These are phyloP conservation scores for Bauhinia variegata DNA, from an alignment of 306 rosid species.

Conservation along the genomic window DNA sequence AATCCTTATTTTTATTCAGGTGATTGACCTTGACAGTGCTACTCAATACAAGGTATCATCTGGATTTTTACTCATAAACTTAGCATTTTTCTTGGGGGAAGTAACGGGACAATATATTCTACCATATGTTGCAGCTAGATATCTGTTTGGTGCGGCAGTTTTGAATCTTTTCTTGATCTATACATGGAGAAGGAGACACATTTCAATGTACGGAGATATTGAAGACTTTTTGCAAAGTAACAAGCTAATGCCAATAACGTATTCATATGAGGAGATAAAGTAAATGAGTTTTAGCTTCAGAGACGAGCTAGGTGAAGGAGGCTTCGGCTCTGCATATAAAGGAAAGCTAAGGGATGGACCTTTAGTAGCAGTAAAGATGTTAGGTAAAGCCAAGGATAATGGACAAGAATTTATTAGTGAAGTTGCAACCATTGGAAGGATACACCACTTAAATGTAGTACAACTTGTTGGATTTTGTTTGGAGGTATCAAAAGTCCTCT, in stretches of 20 bases:
- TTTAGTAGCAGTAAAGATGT: constrained; percentile 30
- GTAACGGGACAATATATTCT: background rate
- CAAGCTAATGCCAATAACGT: no score
- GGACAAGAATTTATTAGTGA: constrained; percentile 41
- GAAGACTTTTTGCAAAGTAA: no score
- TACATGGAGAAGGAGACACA: constrained; percentile 1
- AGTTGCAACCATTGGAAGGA: constrained; percentile 39
- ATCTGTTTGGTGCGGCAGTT: background rate
- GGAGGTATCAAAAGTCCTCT: constrained; percentile 28
- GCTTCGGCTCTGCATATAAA: background rate
- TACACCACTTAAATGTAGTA: constrained; percentile 39
- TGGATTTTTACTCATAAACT: no score
- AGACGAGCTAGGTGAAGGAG: no score
- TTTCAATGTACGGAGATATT: no score
- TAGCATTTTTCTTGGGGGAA: background rate
- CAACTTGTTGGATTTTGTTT: constrained; percentile 31
- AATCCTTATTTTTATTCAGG: no score
- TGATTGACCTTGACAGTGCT: no score
- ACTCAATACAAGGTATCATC: no score
- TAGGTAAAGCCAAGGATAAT: constrained; percentile 2
- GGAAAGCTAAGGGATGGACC: constrained; percentile 28
- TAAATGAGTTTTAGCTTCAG: no score
- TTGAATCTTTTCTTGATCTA: background rate
- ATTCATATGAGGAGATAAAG: no score
- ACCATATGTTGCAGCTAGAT: background rate